Conservation (phyloP, 225 moss, liverwort and hornwort species). For the Pseudoscleropodium purum region DNA sequence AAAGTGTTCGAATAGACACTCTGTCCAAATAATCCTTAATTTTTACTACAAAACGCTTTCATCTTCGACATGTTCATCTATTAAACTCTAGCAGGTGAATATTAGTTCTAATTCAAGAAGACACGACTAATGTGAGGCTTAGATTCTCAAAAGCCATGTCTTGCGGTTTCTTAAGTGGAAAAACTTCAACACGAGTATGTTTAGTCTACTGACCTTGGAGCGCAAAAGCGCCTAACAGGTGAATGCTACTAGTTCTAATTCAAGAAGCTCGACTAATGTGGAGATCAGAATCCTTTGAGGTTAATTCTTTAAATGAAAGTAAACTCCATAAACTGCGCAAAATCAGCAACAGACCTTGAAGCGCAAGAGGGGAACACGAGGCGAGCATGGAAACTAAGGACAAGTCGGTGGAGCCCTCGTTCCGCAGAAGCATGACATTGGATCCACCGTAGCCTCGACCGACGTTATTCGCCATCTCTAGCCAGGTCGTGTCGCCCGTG, state of each 20-base stretch:
- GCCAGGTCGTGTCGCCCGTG: not conserved
- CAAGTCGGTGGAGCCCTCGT: conserved; percentile 66
- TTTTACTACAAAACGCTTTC: not conserved
- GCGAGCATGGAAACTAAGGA: conserved; percentile 84
- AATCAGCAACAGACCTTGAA: conserved; percentile 35
- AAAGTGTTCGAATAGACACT: not conserved
- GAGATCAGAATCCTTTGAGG: not conserved
- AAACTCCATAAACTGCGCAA: not conserved
- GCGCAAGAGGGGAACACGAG: conserved; percentile 50
- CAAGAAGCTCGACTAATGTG: not conserved
- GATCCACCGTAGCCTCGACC: conserved; percentile 25
- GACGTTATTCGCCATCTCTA: conserved; percentile 16
- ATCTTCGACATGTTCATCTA: not conserved
- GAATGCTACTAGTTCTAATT: not conserved
- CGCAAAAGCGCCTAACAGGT: not conserved
- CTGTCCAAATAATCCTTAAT: not conserved
- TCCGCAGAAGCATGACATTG: conserved; percentile 83
- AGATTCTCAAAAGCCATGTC: not conserved
- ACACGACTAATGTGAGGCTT: not conserved
- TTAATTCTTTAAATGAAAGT: not conserved
- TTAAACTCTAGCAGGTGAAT: not conserved
- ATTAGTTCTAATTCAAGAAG: not conserved
- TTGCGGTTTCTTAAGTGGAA: not conserved
- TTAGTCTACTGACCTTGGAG: not conserved
- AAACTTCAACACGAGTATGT: not conserved